Base-by-base conservation (phyloP, 1,139 yeast species). In the Taiozyma onychis region DNA sequence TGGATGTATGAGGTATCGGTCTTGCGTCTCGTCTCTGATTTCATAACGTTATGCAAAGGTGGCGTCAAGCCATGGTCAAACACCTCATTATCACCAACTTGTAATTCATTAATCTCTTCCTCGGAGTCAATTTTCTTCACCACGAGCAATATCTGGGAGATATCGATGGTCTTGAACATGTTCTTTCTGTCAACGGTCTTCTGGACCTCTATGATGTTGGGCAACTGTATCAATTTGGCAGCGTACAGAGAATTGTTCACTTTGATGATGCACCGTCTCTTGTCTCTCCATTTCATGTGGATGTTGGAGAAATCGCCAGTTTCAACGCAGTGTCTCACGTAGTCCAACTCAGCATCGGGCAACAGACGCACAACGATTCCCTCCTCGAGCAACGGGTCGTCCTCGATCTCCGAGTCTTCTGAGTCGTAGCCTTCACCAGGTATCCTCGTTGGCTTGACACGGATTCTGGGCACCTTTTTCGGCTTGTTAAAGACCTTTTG, bases 341-440 rank as follows among this genome's bases (percentile, higher is more conserved):
- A 81, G 56, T 88, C 97, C 47, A 88, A 68, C 58, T 86, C 89
- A 32, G 83, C 77, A 57, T 89, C 96, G 22, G 93, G 87, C 11
- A 88, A 64, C 71, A 93, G 85, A 47, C 99, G 74, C 46, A 93
- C 67, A 1, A 90, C 74, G 3, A 93, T 77, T 0, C 95, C 97
- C 57, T 88, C 95, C 63, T 93, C 98, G 27, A 90, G 73, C 57
- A 89, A 71, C 0, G 99, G 99, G 63, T 93, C 98, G 53, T 90
- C 97, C 65, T 93, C 99, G 44, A 89, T 72, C 60, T 93, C 98
- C 1, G 97, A 96, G 11, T 96, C 98, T 62, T 93, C 99, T 1
- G 97, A 87, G 64, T 93, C 99, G 66, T 93, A 93, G 0, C 98
- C 98, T 59, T 91, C 97, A 1, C 97, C 97, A 0, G 96, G 95